phyloP scores from a whole-genome alignment of 345 rosid genomes.

The Syzygium grande region DNA sequence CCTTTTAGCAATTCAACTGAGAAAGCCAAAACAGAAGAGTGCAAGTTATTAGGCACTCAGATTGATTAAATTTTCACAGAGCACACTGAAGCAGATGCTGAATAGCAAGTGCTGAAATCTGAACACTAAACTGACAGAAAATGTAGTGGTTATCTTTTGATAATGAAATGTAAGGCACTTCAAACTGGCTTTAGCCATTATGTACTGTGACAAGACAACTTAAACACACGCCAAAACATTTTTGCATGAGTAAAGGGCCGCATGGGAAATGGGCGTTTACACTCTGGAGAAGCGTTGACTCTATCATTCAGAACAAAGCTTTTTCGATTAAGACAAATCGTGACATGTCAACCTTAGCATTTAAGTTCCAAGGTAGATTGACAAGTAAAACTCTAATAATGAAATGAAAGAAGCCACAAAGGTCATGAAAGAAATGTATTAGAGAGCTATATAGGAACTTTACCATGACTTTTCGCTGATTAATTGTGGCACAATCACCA shows the following conservation, averaged over 20 bases:
- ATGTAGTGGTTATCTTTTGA: neutral
- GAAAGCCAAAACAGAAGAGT: neutral
- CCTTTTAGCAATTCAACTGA: neutral
- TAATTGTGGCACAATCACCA: constrained; percentile 97
- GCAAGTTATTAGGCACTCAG: neutral
- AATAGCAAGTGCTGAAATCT: neutral
- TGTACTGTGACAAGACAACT: neutral
- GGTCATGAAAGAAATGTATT: neutral
- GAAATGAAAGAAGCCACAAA: neutral
- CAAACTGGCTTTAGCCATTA: neutral
- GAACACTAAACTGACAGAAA: neutral
- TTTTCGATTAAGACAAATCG: neutral
- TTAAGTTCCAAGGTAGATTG: neutral
- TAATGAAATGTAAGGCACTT: neutral
- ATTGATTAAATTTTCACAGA: neutral
- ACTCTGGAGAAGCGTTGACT: neutral
- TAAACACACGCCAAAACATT: neutral
- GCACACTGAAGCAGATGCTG: neutral
- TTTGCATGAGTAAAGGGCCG: neutral
- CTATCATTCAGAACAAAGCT: neutral
- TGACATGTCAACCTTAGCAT: neutral
- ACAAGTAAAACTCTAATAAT: neutral
- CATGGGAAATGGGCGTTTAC: neutral
- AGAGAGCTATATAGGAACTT: neutral
- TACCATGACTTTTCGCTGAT: constrained; percentile 99